Base-by-base conservation (phyloP, 1,284 basidiomycete genomes). In the Mycosarcoma mackinlayi region DNA sequence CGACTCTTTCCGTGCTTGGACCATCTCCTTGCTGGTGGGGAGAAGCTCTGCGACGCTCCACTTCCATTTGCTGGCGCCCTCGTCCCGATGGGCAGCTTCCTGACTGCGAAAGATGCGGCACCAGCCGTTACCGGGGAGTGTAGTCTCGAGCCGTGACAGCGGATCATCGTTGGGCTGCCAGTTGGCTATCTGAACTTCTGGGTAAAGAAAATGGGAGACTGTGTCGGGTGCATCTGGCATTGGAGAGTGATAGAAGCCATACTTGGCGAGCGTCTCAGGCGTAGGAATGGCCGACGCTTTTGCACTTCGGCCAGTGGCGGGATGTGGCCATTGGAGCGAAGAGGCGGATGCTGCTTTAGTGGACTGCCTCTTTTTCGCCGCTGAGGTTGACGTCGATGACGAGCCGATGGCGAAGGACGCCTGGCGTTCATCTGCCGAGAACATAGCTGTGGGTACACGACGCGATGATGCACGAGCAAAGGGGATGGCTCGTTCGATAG, bases 171-270 rank as follows among this genome's bases (percentile, higher is more conserved):
- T 58, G 5, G 62, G 18, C 31, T 72, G 61, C 78, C 80, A 82
- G 11, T 67, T 56, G 35, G 75, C 59, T 24, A 81, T 48, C 19
- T 59, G 51, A 3, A 70, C 34, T 41, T 78, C 72, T 6, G 75
- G 61, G 46, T 75, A 75, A 41, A 77, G 73, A n/a, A 70, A 76
- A 50, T 75, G 77, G n/a, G 53, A 30, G 45, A 67, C 65, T n/a
- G 63, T 44, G 38, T 81, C 79, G n/a, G 51, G 46, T 13, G 64
- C 59, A 1, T 72, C 67, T 3, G 58, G 39, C 30, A 48, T 64
- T n/a, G 73, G 77, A 5, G 68, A 31, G 50, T 71, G 75, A 50
- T 75, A 80, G 58, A 80, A 76, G 59, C 79, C 79, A 21, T 79
- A 56, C 13, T 52, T 47, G 7, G 80, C 79, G 33, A 82, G 73